Base-by-base conservation (phyloP, 805 yeast genomes). In the Saccharomycopsis amapae region DNA sequence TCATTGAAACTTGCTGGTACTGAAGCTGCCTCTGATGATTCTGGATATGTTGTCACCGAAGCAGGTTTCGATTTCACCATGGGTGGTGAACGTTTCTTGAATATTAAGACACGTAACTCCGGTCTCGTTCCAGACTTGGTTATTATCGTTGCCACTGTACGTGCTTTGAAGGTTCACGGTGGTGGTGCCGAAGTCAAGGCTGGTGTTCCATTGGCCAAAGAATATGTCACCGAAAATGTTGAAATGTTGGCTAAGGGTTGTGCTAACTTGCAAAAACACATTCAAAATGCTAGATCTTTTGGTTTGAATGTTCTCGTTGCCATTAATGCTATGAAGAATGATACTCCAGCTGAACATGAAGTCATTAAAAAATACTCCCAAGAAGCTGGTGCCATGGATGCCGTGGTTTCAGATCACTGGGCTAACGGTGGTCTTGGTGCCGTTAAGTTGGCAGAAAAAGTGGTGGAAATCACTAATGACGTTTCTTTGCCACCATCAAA, bases 141-240 rank as follows among this genome's bases (percentile, higher is more conserved):
- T 53, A 86, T 84, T 39, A 73, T 84, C 56, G 94, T 84, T 50
- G 93, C 94, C 43, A 84, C 94, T 32, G 81, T 82, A 18, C 75
- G 94, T 67, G 94, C 94, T 22, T 70, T 84, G 65, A 84, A 84
- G 64, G 78, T 84, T 40, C 94, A 84, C 61, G 94, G 94, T 61
- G 94, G 94, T 59, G 94, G 88, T 43, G 86, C 93, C 41, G 88
- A 82, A 57, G 90, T 84, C 47, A 84, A 82, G 65, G 87, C 94
- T 37, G 94, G 93, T 58, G 84, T 83, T 52, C 71, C 86, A 46
- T 71, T 84, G 61, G 86, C 90, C 51, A 68, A 76, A 26, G 90
- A 76, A 60, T 84, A 84, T 67, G 69, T 78, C 18, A 72, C 73
- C 56, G 94, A 84, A 62, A 79, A 83, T 63, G 70, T 78, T 53